phyloP scores from a whole-genome alignment of 2,329 filamentous ascomycete genomes.

The Arachnopeziza araneosa region DNA sequence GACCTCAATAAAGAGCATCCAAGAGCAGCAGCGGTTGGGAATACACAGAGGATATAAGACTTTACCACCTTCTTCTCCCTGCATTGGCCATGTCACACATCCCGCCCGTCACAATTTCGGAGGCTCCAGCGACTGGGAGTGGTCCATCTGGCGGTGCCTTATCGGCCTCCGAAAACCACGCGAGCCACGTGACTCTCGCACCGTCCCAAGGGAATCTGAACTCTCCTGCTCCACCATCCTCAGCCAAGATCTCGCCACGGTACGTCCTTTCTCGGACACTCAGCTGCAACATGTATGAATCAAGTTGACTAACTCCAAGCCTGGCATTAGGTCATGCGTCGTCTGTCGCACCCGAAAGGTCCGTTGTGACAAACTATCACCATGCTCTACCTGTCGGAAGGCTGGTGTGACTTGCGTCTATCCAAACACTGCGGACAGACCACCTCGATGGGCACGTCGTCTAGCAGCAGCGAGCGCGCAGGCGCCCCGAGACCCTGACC shows the following conservation, averaged over 20 bases:
- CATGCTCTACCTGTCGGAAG: conserved; percentile 51
- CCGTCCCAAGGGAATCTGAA: not conserved
- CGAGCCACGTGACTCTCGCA: not conserved
- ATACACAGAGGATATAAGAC: not conserved
- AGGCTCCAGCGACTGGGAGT: not conserved
- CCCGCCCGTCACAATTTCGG: not conserved
- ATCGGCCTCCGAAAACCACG: not conserved
- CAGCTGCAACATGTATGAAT: too few species aligned
- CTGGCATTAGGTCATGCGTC: conserved; percentile 31
- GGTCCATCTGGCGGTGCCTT: too few species aligned
- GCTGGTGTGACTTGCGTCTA: conserved; percentile 47
- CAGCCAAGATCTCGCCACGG: not conserved
- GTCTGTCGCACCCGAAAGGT: conserved; percentile 51
- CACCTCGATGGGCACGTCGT: conserved; percentile 50
- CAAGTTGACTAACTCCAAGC: too few species aligned
- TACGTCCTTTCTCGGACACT: too few species aligned
- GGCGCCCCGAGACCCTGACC: conserved; percentile 14
- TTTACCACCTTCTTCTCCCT: not conserved
- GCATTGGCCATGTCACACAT: not conserved
- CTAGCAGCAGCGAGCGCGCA: conserved; percentile 36
- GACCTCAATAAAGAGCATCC: not conserved
- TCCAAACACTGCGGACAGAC: conserved; percentile 41
- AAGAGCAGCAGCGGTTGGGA: not conserved
- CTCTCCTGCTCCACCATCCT: not conserved
- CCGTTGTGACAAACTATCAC: conserved; percentile 50